Evolutionary conservation across 768 basidiomycete species (phyloP), one percentile per base, ranked within the genome.

Genomic region (Lactarius pseudohatsudake): DNA sequence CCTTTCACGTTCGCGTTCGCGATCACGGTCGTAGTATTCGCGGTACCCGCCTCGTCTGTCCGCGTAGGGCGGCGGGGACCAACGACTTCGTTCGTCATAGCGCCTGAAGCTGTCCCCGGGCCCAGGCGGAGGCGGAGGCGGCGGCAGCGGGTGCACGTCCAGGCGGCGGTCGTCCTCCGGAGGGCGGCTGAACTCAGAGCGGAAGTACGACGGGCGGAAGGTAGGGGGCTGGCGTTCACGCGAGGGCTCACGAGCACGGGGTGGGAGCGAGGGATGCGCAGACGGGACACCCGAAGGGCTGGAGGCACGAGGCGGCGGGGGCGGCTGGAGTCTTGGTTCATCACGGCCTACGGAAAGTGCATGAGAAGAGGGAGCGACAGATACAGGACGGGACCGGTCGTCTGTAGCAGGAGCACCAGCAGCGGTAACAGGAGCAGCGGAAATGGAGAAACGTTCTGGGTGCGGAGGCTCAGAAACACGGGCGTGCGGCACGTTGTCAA

Each of bases 141-240:
- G 45, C 11, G 47, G 47, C 2, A 59, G 57, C 3, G 61, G 40
- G 32, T 62, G 61, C 16, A 34, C n/a, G n/a, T 69, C 67, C 9
- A 62, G 50, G 41, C 64, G 64, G 28, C 67, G 59, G 59, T 62
- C 61, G 41, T 68, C 67, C 26, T 69, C 69, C n/a, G 47, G 22
- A 32, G 66, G 69, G 63, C 69, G 68, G 38, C 28, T 62, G 15
- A 70, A 65, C 61, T 69, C 69, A 50, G 69, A 61, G 57, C 69
- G 69, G 34, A 69, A 43, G 43, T 69, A 70, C 16, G 69, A 69
- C 16, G 69, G 64, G n/a, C 69, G 57, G 55, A 50, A 61, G 10
- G 62, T 56, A 13, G 58, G 16, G n/a, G 57, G 4, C 18, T 47
- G 28, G 1, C 64, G 64, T 36, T 70, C 69, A 59, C 55, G 60